Conservation (phyloP, 805 yeast genomes). For the Wickerhamiella shivajii region DNA sequence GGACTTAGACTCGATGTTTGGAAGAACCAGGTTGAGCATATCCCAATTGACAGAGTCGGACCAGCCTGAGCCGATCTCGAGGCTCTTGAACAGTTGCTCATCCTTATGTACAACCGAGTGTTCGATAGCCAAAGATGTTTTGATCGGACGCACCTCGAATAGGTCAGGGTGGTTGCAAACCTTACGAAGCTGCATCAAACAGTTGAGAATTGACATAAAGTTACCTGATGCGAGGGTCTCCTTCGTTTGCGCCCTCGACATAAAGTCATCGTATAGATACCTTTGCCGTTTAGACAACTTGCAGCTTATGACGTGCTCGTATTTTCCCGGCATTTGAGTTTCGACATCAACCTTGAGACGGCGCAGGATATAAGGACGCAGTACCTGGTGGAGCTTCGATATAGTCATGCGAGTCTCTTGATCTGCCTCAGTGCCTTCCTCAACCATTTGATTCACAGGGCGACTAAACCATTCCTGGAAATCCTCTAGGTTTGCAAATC, state of each 20-base stretch:
- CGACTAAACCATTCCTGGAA: conserved; percentile 98
- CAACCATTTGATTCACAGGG: conserved; percentile 87
- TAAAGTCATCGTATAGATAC: conserved; percentile 84
- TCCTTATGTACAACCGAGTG: conserved; percentile 43
- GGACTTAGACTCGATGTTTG: conserved; percentile 38
- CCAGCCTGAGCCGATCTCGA: background rate
- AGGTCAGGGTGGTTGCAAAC: conserved; percentile 81
- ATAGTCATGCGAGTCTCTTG: conserved; percentile 76
- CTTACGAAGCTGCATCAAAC: conserved; percentile 93
- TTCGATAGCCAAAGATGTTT: conserved; percentile 73
- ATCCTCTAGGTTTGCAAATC: conserved; percentile 90
- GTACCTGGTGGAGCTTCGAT: conserved; percentile 75
- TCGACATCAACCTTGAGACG: conserved; percentile 93
- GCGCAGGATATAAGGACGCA: conserved; percentile 82
- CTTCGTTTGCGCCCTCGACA: conserved; percentile 90
- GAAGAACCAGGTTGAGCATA: conserved; percentile 47
- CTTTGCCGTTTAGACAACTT: conserved; percentile 85
- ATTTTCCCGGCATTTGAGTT: conserved; percentile 96
- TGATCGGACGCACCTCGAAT: conserved; percentile 88
- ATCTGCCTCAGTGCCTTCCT: conserved; percentile 49
- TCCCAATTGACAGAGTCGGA: conserved; percentile 31
- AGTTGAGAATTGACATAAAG: conserved; percentile 85
- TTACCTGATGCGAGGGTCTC: conserved; percentile 92
- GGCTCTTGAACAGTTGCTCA: conserved; percentile 13
- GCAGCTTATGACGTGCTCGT: conserved; percentile 89